Conservation (phyloP, 1,139 yeast genomes). For the Candida sojae region DNA sequence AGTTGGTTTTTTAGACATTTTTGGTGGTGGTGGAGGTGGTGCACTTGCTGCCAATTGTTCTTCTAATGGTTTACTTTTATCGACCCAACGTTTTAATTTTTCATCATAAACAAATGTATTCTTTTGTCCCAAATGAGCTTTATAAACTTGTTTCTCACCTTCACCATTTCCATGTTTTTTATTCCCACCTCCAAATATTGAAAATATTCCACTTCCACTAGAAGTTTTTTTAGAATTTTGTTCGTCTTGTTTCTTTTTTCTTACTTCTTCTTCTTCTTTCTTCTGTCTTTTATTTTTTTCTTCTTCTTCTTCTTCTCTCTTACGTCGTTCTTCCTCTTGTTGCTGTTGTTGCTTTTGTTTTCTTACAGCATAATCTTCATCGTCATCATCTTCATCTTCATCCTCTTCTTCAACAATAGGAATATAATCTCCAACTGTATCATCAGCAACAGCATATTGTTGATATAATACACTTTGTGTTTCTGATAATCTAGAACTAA, state of each 20-base stretch:
- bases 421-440: conserved; percentile 46
- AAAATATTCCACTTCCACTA: neutral
- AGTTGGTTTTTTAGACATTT: conserved; percentile 33
- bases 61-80: conserved; percentile 66
- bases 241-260: conserved; percentile 13
- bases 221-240: conserved; percentile 6
- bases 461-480: conserved; percentile 49
- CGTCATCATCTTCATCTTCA: conserved; percentile 38
- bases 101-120: conserved; percentile 80
- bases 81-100: conserved; percentile 83
- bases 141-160: conserved; percentile 4
- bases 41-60: conserved; percentile 63
- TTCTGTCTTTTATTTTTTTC: conserved; percentile 17
- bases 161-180: conserved; percentile 1
- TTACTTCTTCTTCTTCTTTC: conserved; percentile 13
- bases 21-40: conserved; percentile 76
- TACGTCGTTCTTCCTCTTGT: conserved; percentile 37
- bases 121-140: conserved; percentile 83
- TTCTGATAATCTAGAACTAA: conserved; percentile 45
- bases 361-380: neutral
- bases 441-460: conserved; percentile 50
- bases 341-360: conserved; percentile 12
- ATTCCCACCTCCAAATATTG: conserved; percentile 1
- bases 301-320: conserved; percentile 30
- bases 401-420: conserved; percentile 50